Conservation (phyloP, 768 basidiomycete genomes). For the Lentinula sp. region DNA sequence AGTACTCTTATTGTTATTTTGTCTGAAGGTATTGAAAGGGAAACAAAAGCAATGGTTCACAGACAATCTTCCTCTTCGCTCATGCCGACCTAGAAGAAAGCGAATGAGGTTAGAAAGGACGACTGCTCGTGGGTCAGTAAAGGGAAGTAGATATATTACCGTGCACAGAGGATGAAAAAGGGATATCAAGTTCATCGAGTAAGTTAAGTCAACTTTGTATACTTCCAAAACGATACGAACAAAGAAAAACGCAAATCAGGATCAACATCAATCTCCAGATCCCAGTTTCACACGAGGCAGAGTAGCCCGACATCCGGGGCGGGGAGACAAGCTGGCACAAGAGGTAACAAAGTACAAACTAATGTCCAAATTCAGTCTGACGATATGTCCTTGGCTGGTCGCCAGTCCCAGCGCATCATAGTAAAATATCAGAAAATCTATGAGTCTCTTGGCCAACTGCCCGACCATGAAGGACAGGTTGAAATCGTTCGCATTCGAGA, state of each 20-base stretch:
- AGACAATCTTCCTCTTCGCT: background rate
- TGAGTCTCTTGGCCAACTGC: no score
- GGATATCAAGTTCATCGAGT: background rate
- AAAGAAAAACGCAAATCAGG: slow-evolving; percentile 7
- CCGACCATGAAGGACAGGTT: background rate
- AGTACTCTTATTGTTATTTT: background rate
- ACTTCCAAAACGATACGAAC: slow-evolving; percentile 4
- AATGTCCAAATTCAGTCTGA: slow-evolving; percentile 3
- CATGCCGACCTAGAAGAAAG: background rate
- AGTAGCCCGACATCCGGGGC: background rate
- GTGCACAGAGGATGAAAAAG: no score
- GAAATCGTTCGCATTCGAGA: background rate
- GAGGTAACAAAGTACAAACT: background rate
- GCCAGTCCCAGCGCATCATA: no score
- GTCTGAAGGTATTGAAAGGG: background rate
- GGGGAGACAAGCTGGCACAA: background rate
- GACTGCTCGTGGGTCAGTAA: background rate
- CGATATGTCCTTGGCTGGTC: background rate
- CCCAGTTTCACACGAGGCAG: background rate
- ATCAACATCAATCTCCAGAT: slow-evolving; percentile 3
- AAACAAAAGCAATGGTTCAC: background rate
- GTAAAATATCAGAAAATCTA: no score
- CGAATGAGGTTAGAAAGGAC: background rate
- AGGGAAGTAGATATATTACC: background rate
- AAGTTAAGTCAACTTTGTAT: background rate